phyloP scores from a whole-genome alignment of 2,329 filamentous ascomycete species.

The Epichloe baconii region DNA sequence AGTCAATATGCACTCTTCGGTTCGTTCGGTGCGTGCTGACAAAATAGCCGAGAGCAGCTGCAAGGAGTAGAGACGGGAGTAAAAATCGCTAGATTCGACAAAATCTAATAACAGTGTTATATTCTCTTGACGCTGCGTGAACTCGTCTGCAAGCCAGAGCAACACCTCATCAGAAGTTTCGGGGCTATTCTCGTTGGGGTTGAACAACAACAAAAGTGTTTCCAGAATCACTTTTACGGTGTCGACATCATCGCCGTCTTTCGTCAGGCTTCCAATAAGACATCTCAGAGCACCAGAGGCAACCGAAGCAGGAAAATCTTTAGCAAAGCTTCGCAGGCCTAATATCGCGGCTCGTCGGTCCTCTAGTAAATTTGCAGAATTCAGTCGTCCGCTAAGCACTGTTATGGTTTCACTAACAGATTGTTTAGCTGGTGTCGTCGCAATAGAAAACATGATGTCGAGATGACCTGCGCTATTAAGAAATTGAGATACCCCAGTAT shows the following conservation, averaged over 20 bases:
- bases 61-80: slow-evolving; percentile 78
- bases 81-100: slow-evolving; percentile 77
- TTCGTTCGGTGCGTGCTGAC: slow-evolving; percentile 73
- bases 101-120: slow-evolving; percentile 83
- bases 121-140: slow-evolving; percentile 95
- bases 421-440: slow-evolving; percentile 78
- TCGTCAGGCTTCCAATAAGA: slow-evolving; percentile 71
- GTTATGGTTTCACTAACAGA: slow-evolving; percentile 91
- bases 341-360: slow-evolving; percentile 88
- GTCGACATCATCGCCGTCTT: slow-evolving; percentile 89
- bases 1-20: slow-evolving; percentile 85
- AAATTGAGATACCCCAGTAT: background rate
- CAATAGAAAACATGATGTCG: slow-evolving; percentile 47
- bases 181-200: slow-evolving; percentile 55
- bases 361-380: slow-evolving; percentile 82
- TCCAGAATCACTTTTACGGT: slow-evolving; percentile 92
- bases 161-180: slow-evolving; percentile 95
- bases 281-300: slow-evolving; percentile 84
- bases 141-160: slow-evolving; percentile 93
- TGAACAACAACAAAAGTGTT: slow-evolving; percentile 88
- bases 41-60: slow-evolving; percentile 82
- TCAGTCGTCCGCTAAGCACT: slow-evolving; percentile 73
- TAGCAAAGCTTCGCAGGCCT: slow-evolving; percentile 87
- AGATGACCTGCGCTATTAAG: slow-evolving; percentile 18
- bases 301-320: slow-evolving; percentile 90